Conservation (phyloP, 2,329 filamentous ascomycete species). For the Zymoseptoria ardabiliae region DNA sequence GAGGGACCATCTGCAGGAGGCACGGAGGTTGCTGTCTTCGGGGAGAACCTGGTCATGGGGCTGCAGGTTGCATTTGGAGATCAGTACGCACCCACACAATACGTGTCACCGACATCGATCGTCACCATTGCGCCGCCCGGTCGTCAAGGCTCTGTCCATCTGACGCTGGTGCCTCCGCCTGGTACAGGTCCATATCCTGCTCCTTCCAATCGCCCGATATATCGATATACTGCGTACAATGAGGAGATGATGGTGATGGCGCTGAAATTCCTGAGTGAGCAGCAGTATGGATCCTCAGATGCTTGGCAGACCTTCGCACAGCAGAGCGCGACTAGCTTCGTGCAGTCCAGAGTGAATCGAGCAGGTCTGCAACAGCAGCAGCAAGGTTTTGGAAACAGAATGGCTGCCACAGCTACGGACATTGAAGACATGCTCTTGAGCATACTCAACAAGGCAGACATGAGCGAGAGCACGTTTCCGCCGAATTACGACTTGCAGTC, state of each 20-base stretch:
- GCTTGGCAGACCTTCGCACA: slow-evolving; percentile 26
- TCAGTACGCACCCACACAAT: slow-evolving; percentile 62
- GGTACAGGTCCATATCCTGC: slow-evolving; percentile 37
- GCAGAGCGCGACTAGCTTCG: slow-evolving; percentile 20
- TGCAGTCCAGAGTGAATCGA: slow-evolving; percentile 16
- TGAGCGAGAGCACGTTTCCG: slow-evolving; percentile 63
- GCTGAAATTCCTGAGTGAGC: slow-evolving; percentile 29
- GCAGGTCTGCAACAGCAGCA: slow-evolving; percentile 15
- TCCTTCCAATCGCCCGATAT: slow-evolving; percentile 26
- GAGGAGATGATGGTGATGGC: slow-evolving; percentile 55
- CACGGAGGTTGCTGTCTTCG: slow-evolving; percentile 78
- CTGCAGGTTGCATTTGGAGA: slow-evolving; percentile 83
- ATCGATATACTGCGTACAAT: slow-evolving; percentile 41
- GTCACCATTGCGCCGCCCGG: slow-evolving; percentile 72
- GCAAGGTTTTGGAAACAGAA: slow-evolving; percentile 12
- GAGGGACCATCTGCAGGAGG: slow-evolving; percentile 78
- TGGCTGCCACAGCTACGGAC: slow-evolving; percentile 5
- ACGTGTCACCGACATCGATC: slow-evolving; percentile 67
- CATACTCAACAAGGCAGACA: slow-evolving; percentile 47
- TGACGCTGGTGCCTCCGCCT: slow-evolving; percentile 48
- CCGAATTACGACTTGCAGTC: slow-evolving; percentile 58
- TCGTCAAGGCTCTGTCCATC: slow-evolving; percentile 60
- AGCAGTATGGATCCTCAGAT: slow-evolving; percentile 27
- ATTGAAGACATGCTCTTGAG: slow-evolving; percentile 11
- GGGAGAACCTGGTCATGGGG: slow-evolving; percentile 69